Base-by-base conservation (phyloP, 2,329 filamentous ascomycete species). In the Sporothrix humicola region DNA sequence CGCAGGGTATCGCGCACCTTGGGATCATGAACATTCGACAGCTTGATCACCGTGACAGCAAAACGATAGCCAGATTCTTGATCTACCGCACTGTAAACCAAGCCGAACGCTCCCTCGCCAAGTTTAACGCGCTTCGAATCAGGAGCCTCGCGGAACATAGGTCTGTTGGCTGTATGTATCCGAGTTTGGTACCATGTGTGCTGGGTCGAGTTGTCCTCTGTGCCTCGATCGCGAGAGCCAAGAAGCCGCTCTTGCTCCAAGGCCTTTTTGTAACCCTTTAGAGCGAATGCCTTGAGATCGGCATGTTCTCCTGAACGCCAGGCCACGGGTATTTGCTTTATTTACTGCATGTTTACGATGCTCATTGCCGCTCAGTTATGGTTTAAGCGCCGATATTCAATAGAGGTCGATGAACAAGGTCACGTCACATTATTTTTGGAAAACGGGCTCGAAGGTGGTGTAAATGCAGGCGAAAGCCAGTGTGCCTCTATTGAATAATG, bases 171-270 rank as follows among this genome's bases (percentile, higher is more conserved):
- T 6, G 58, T 63, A 15, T 63, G 58, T 4, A 63, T 63, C 2
- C 58, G 26, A 2, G 58, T 63, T 17, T 63, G n/a, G 31, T 63
- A 31, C 58, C 58, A 63, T 44, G 58, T 63, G 15, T 63, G 13
- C 13, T n/a, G 3, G 17, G 31, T 63, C 1, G 58, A 63, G 31
- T 20, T 44, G 58, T 63, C 58, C 3, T 42, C 31, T 5, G 58
- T 63, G 2, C 31, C 31, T 3, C 23, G 58, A 20, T 63, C 58
- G 12, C 58, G 31, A 15, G 58, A 3, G 2, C 17, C 31, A 8
- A 12, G 31, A 20, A 15, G 12, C 9, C n/a, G 7, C 10, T 31
- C 58, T 6, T 2, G 3, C 12, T 42, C n/a, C 58, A 42, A 10
- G 37, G 12, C 7, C 12, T 20, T 44, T 20, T 63, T 3, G 12